Evolutionary conservation across 257 asterid genomes (phyloP).

Genomic region (Haberlea rhodopensis): DNA sequence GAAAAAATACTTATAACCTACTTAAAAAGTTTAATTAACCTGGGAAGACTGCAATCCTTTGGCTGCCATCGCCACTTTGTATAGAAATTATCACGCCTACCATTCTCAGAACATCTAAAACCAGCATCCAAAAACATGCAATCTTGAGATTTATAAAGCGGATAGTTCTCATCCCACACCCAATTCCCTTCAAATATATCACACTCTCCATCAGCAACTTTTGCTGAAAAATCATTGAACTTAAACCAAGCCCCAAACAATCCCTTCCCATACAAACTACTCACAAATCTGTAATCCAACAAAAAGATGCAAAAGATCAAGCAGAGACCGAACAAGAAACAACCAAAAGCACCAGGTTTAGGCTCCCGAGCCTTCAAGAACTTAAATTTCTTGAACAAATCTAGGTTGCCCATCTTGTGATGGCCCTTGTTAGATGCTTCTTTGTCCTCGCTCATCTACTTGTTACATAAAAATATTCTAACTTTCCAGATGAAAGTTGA

Average conservation of each 20-base stretch:
- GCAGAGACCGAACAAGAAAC: slow-evolving; percentile 54
- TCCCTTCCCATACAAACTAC: slow-evolving; percentile 37
- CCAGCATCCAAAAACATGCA: slow-evolving; percentile 74
- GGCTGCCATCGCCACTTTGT: slow-evolving; percentile 98
- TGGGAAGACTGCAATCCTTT: slow-evolving; percentile 79
- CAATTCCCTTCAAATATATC: slow-evolving; percentile 76
- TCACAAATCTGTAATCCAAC: slow-evolving; percentile 53
- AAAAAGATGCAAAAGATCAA: slow-evolving; percentile 47
- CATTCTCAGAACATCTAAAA: slow-evolving; percentile 72
- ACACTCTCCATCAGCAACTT: slow-evolving; percentile 44
- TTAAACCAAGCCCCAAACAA: slow-evolving; percentile 37
- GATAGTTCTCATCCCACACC: slow-evolving; percentile 88
- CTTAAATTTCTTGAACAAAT: slow-evolving; percentile 56
- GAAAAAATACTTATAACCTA: not conserved
- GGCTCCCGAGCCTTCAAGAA: slow-evolving; percentile 55
- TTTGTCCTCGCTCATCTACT: slow-evolving; percentile 35
- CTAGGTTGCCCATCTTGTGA: slow-evolving; percentile 34
- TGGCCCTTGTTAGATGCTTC: slow-evolving; percentile 14
- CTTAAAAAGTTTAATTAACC: slow-evolving; percentile 32
- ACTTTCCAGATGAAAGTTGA: not conserved
- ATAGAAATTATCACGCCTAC: slow-evolving; percentile 68
- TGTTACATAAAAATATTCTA: not conserved
- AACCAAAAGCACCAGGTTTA: slow-evolving; percentile 48
- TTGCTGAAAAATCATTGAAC: slow-evolving; percentile 32
- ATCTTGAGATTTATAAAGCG: slow-evolving; percentile 59